Base-by-base conservation (phyloP, 805 yeast species). In the Sugiyamaella qingdaonensis region DNA sequence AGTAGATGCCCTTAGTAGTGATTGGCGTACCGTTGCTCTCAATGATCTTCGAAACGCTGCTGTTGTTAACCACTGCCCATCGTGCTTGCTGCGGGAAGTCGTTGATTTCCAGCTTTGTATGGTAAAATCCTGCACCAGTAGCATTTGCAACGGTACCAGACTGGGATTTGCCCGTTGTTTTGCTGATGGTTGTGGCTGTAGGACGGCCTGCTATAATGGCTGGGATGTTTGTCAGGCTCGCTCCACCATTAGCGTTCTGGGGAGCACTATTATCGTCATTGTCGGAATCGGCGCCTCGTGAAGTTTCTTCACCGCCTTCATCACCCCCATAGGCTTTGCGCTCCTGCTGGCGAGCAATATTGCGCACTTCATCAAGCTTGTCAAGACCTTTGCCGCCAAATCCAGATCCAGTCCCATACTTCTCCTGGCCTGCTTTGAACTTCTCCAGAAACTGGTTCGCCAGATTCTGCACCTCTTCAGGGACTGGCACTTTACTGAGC, bases 351-450 rank as follows among this genome's bases (percentile, higher is more conserved):
- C 79, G 72, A 45, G 77, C 73, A 46, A 74, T 74, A 42, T 78
- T 78, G 53, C 94, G 70, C 7, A 75, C 67, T 54, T 81, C 80
- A 55, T 88, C 91, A 41, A 91, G 71, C 57, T 85, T 85, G 43
- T 85, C 92, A 49, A 91, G 74, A 1, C 98, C 98, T 59, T 86
- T 85, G 18, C 99, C 99, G 2, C 97, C 95, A 72, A 90, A 94
- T 0, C 99, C 99, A 51, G 81, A 79, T 24, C 80, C 77, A 21
- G 50, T 48, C 16, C 36, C 36, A 54, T 79, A 75, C 60, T 76
- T 79, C 64, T 77, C 84, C 51, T 84, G 82, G 0, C 95, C 96
- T 1, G 72, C 65, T 57, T 82, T 81, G 55, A 88, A 74, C 53
- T 85, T 88, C 11, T 69, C 74, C 53, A 79, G 70, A 66, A 87